Percentiles rank a stretch among this genome's conserved stretches.
Evolutionary conservation across 2,329 filamentous ascomycete species (phyloP).

Genomic region (Monilinia fructicola): DNA sequence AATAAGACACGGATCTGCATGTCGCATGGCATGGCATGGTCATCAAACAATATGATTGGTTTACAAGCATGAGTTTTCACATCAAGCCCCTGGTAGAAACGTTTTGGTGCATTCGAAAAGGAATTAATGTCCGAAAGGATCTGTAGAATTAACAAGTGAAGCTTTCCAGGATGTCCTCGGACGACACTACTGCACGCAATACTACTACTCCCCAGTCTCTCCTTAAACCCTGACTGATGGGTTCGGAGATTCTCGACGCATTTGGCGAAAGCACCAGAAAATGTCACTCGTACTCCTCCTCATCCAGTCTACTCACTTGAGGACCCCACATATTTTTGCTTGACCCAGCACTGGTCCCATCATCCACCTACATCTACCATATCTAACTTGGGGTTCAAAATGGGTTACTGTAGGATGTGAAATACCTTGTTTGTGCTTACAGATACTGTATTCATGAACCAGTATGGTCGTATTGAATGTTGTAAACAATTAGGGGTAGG

Average conservation of each 20-base stretch:
- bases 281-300: not conserved
- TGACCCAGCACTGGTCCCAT: not conserved
- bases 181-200: not conserved
- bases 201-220: not conserved
- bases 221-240: not conserved
- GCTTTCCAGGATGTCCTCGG: not conserved
- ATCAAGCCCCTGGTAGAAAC: not conserved
- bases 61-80: not conserved
- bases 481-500: not conserved
- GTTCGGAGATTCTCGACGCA: not conserved
- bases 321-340: slow-evolving; percentile 3
- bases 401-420: not conserved
- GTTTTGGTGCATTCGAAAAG: not conserved
- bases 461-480: not conserved
- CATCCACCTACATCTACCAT: not conserved
- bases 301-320: not conserved
- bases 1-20: not conserved
- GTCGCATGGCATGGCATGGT: not conserved
- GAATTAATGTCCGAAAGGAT: not conserved
- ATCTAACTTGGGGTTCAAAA: not conserved
- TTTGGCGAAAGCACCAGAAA: not conserved
- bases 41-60: not conserved
- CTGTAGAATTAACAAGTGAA: not conserved
- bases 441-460: not conserved
- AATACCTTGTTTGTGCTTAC: not conserved